Evolutionary conservation across 495 filamentous ascomycete species (phyloP).

Genomic region (Trichoderma parareesei): DNA sequence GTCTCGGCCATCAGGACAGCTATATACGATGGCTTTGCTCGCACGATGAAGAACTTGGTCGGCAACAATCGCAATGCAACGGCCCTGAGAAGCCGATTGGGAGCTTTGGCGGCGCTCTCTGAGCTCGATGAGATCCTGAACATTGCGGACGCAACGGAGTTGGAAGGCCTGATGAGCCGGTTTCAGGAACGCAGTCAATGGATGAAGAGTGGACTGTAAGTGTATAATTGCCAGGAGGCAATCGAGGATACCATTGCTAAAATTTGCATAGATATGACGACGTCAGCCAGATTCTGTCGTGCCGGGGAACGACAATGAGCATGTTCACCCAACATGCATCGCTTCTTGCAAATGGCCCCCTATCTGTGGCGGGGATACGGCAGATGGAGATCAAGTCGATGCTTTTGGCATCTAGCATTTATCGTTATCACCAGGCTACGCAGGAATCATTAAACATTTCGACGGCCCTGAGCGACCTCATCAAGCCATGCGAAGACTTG

Average conservation of each 20-base stretch:
- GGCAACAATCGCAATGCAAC: constrained; percentile 48
- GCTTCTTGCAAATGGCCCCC: constrained; percentile 49
- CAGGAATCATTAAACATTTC: constrained; percentile 81
- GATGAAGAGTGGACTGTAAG: constrained; percentile 72
- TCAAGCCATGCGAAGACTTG: constrained; percentile 53
- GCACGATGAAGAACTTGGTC: constrained; percentile 51
- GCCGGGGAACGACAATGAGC: constrained; percentile 73
- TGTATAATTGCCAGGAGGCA: constrained; percentile 13
- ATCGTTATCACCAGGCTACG: constrained; percentile 65
- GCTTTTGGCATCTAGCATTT: constrained; percentile 63
- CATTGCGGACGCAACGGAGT: constrained; percentile 45
- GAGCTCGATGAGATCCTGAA: constrained; percentile 74
- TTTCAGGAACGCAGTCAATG: constrained; percentile 61
- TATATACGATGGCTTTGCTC: constrained; percentile 56
- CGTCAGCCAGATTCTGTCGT: constrained; percentile 70
- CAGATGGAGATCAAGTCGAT: constrained; percentile 65
- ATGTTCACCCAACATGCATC: constrained; percentile 59
- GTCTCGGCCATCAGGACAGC: constrained; percentile 38
- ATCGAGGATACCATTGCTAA: constrained; percentile 15
- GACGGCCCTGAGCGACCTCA: constrained; percentile 68
- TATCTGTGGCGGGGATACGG: constrained; percentile 54
- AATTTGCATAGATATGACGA: constrained; percentile 59
- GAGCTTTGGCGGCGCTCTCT: constrained; percentile 66
- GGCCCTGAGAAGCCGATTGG: constrained; percentile 55
- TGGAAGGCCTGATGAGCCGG: constrained; percentile 52